Base-by-base conservation (phyloP, 1,284 basidiomycete genomes). In the Cutaneotrichosporon cavernicola region DNA sequence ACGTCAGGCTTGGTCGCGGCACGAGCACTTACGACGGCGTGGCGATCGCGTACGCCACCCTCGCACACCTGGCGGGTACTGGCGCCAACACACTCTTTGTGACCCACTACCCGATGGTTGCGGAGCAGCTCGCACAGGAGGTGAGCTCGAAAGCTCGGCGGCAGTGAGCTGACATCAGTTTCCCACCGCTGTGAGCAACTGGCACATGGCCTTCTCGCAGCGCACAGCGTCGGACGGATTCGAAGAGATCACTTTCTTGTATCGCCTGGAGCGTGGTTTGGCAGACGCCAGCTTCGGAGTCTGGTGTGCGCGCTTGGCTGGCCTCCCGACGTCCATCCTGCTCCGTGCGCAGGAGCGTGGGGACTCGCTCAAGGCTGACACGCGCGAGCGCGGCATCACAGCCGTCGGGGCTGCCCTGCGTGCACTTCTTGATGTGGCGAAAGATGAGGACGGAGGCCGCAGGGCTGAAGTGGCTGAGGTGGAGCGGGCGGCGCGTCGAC, bases 61-160 rank as follows among this genome's bases (percentile, higher is more conserved):
- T 96, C 57, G 86, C 90, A 57, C 86, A 92, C 65, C 83, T 96
- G 4, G 84, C 90, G 3, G 79, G 77, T 0, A 84, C 84, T 31
- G 85, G 84, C 67, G 89, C 89, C 82, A 90, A 90, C 76, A 92
- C 91, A 0, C 80, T 96, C n/a, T 97, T 97, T 77, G 93, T 96
- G 70, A 97, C 93, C 0, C 93, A 97, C 75, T 97, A 95, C 72
- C 92, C 92, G 1, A 82, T 77, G 56, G 75, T 82, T 0, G 81
- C 80, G 1, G 74, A 79, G 47, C 80, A 82, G 61, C 88, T 70
- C 81, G 92, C 61, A 86, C 89, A 62, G 80, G 84, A 61, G 86
- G 76, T 80, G 22, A 22, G 70, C 86, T 50, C 68, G 81, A 26
- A 4, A 13, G 22, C 81, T 34, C 83, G 81, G 64, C 34, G 5